phyloP scores from a whole-genome alignment of 2,329 filamentous ascomycete species.

The Arthrinium phaeospermum region DNA sequence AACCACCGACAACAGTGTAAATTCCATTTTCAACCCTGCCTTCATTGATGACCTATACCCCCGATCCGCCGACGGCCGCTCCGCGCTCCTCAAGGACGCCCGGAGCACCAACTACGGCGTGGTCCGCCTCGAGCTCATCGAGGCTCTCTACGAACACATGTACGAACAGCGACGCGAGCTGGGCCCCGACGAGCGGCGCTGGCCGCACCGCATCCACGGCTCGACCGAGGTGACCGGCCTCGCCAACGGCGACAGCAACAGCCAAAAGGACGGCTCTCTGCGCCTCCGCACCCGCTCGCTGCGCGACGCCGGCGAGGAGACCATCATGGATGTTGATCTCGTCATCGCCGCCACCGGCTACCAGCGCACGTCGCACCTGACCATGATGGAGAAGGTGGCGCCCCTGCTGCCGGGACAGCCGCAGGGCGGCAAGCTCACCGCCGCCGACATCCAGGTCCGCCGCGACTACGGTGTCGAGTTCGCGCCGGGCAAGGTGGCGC shows the following conservation, averaged over 20 bases:
- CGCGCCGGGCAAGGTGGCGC: conserved; percentile 68
- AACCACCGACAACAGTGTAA: conserved; percentile 67
- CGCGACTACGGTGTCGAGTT: conserved; percentile 83
- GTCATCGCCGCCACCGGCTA: conserved; percentile 92
- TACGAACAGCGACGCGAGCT: conserved; percentile 83
- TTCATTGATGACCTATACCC: conserved; percentile 79
- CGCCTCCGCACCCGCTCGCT: conserved; percentile 64
- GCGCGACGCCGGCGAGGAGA: conserved; percentile 48
- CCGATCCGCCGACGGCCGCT: conserved; percentile 67
- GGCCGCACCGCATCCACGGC: conserved; percentile 82
- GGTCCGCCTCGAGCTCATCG: conserved; percentile 87
- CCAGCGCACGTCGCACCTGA: conserved; percentile 75
- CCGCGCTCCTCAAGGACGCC: conserved; percentile 67
- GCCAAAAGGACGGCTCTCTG: conserved; percentile 51
- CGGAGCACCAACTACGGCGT: conserved; percentile 94
- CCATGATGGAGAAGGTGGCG: conserved; percentile 72
- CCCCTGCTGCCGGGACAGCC: conserved; percentile 63
- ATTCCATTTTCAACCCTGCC: conserved; percentile 93
- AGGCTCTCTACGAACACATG: conserved; percentile 84
- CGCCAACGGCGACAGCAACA: conserved; percentile 50
- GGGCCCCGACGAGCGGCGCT: conserved; percentile 70
- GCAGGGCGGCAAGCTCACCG: conserved; percentile 55
- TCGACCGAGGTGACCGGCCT: conserved; percentile 70
- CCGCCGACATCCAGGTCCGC: conserved; percentile 54
- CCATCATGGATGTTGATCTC: conserved; percentile 76